Evolutionary conservation across 1,139 yeast genomes (phyloP).

Genomic region (Nakaseomyces kungkrabaensis): DNA sequence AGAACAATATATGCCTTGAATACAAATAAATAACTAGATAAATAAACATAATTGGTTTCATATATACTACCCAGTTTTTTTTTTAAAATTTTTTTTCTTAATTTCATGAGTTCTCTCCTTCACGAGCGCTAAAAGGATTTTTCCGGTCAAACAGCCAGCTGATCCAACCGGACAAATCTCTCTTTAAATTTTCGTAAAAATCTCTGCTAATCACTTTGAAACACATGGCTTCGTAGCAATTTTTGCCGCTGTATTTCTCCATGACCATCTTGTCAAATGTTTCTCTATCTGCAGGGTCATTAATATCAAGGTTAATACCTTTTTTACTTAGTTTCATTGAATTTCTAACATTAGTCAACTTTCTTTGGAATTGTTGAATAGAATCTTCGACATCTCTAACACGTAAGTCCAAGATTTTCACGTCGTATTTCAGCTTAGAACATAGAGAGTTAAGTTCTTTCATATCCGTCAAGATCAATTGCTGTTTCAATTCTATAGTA

Average conservation of each 20-base stretch:
- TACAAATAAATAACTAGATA: neutral
- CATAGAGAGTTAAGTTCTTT: slow-evolving; percentile 58
- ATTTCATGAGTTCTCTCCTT: too few species aligned
- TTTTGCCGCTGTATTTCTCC: slow-evolving; percentile 8
- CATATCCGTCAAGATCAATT: slow-evolving; percentile 39
- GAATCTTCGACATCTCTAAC: slow-evolving; percentile 76
- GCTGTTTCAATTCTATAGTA: slow-evolving; percentile 27
- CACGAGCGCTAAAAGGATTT: too few species aligned
- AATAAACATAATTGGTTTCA: too few species aligned
- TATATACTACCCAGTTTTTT: too few species aligned
- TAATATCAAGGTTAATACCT: slow-evolving; percentile 11
- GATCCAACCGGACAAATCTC: slow-evolving; percentile 12
- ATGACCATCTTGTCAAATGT: slow-evolving; percentile 15
- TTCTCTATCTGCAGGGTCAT: slow-evolving; percentile 12
- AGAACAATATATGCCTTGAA: neutral
- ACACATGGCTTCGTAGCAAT: slow-evolving; percentile 15
- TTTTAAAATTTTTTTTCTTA: too few species aligned
- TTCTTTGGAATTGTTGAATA: slow-evolving; percentile 40
- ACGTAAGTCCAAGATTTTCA: slow-evolving; percentile 59
- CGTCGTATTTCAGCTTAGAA: slow-evolving; percentile 72
- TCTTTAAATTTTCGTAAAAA: slow-evolving; percentile 9
- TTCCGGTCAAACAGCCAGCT: slow-evolving; percentile 13
- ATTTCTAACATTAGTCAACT: slow-evolving; percentile 33
- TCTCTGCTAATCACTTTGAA: slow-evolving; percentile 12
- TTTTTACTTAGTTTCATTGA: slow-evolving; percentile 14